phyloP scores from a whole-genome alignment of 345 rosid species.

The Eucalyptus virginea region DNA sequence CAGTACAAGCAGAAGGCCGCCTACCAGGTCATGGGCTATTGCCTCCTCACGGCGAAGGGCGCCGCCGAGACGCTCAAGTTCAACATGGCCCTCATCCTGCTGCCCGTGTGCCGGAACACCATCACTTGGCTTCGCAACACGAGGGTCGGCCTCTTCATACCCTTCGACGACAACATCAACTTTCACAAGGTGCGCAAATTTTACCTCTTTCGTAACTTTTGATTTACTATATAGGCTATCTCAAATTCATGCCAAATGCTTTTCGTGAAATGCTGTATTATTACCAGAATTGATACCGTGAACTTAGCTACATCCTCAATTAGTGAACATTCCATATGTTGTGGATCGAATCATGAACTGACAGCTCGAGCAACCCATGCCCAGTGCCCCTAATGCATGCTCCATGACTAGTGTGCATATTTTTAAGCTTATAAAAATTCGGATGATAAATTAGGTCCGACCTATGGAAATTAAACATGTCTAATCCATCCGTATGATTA shows the following conservation, averaged over 20 bases:
- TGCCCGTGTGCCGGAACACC: constrained; percentile 93
- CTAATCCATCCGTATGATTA: background rate
- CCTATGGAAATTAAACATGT: background rate
- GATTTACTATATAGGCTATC: background rate
- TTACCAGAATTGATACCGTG: background rate
- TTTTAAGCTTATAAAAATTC: background rate
- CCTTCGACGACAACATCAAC: constrained; percentile 97
- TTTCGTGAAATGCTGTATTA: background rate
- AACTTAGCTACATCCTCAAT: background rate
- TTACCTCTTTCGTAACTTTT: background rate
- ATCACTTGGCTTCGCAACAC: constrained; percentile 96
- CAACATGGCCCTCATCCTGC: constrained; percentile 94
- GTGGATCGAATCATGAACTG: background rate
- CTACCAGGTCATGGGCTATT: constrained; percentile 77
- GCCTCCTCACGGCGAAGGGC: constrained; percentile 89
- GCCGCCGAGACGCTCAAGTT: constrained; percentile 92
- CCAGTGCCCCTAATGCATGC: background rate
- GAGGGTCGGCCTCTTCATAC: constrained; percentile 53
- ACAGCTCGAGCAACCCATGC: background rate
- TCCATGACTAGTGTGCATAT: background rate
- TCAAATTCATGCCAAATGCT: background rate
- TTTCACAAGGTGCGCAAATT: constrained; percentile 72
- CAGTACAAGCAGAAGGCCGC: constrained; percentile 72
- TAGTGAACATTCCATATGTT: background rate
- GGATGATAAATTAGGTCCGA: background rate